A percentile compares a stretch with the other conserved stretches of the same genome.
These are phyloP conservation scores for Leccinum arenicola DNA, from an alignment of 768 basidiomycete genomes.

Conservation along the genomic window DNA sequence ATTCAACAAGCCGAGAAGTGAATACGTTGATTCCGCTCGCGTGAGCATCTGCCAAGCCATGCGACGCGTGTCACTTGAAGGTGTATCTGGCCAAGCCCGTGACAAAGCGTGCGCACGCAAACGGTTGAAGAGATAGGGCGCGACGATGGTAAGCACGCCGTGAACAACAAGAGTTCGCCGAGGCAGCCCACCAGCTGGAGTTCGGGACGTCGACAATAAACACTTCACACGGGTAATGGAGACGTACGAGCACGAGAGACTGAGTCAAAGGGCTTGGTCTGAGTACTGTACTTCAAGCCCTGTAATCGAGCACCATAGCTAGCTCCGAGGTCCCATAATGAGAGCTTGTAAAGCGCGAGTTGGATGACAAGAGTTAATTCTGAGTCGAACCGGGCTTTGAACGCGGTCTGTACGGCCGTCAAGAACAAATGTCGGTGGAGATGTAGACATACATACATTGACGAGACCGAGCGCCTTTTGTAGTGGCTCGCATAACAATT, in stretches of 20 bases:
- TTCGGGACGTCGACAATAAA: background rate
- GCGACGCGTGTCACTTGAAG: constrained; percentile 70
- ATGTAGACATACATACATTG: constrained; percentile 47
- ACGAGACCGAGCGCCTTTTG: constrained; percentile 64
- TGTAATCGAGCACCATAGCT: constrained; percentile 85
- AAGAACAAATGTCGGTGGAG: constrained; percentile 5
- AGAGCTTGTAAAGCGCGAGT: constrained; percentile 74
- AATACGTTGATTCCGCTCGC: constrained; percentile 64
- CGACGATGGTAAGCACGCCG: constrained; percentile 64
- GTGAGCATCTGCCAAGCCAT: constrained; percentile 70
- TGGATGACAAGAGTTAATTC: constrained; percentile 72
- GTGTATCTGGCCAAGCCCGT: constrained; percentile 87
- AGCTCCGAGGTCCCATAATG: constrained; percentile 75
- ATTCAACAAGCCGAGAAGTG: constrained; percentile 62
- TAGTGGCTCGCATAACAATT: constrained; percentile 80
- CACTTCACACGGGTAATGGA: background rate
- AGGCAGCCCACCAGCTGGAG: constrained; percentile 63
- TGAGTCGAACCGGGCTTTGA: constrained; percentile 65
- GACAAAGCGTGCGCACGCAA: constrained; percentile 75
- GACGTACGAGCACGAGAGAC: constrained; percentile 24
- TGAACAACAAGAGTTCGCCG: constrained; percentile 61
- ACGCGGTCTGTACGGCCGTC: constrained; percentile 44
- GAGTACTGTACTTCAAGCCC: constrained; percentile 59
- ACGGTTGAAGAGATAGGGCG: constrained; percentile 78
- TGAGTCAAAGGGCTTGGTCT: constrained; percentile 3